Evolutionary conservation across 352 stramenopile genomes (phyloP), one percentile per base, ranked within the genome.

Genomic region (Phytophthora kernoviae): DNA sequence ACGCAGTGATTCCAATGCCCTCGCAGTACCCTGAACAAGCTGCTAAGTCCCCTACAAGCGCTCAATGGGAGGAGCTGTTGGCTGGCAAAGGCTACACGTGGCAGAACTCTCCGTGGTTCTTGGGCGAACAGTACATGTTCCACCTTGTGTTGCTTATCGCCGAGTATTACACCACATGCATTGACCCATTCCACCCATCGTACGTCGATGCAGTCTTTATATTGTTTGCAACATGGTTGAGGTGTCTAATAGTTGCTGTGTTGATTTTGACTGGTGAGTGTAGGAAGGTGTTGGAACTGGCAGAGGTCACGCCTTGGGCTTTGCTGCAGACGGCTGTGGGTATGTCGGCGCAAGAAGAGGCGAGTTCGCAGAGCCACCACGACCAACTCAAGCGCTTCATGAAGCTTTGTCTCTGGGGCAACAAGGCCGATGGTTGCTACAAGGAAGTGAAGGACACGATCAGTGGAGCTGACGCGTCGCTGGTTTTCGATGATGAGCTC

Each of bases 91-190:
- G 34, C 17, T 87, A 88, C 53, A 88, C 76, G 54, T 92, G 83
- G 83, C 80, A 88, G 55, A 77, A 87, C 51, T 70, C 72, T n/a
- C 77, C 83, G 26, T 91, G 81, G 79, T 93, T 93, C 66, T 39
- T 90, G 34, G 71, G 76, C 10, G 83, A 92, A 53, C 78, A 86
- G 44, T 92, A 92, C 69, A 74, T 90, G 62, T 90, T 90, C 59
- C 80, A 89, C 57, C 64, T 86, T 24, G 64, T 93, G 17, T 57
- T 90, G 21, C 44, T 90, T 21, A 53, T 93, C 44, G 60, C 79
- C 7, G 79, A 83, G 54, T 91, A 83, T 53, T 89, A 85, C 56
- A 75, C 76, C 11, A 76, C 77, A 17, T 65, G 69, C 10, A 58
- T 88, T 10, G 83, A 93, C 40, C 83, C 83, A 14, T 93, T 90